Base-by-base conservation (phyloP, 805 yeast genomes). In the Saccharomycopsis sp. region DNA sequence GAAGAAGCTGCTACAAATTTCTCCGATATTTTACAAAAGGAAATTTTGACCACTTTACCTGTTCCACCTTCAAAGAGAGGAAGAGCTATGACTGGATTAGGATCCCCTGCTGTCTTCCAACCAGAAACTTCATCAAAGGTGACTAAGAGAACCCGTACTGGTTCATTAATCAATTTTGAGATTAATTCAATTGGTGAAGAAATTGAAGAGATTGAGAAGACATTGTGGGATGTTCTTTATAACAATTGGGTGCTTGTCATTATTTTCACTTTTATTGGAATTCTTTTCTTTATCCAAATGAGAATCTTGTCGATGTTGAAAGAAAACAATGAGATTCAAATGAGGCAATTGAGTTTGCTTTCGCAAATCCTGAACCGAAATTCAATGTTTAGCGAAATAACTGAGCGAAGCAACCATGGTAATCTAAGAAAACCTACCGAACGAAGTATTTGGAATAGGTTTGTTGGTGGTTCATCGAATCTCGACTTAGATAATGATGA, bases 1-100 rank as follows among this genome's bases (percentile, higher is more conserved):
- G 67, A 71, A 38, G 71, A 75, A 4, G 80, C 79, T 2, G 74
- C 84, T 9, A 70, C 68, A 40, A 73, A 69, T 8, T 61, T 84
- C 34, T 54, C 70, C 0, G 63, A 56, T 3, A 66, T 64, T 29
- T 57, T 79, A 16, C 52, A 59, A 35, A 48, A 41, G 9, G 61
- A 59, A 41, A 38, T 62, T 28, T 13, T 27, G 11, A 27, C 8
- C 17, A 24, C 11, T 21, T 24, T 44, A 21, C 40, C 39, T 19
- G 38, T 7, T 28, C 11, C 13, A n/a, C 31, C 14, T 4, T 17
- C 19, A n/a, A 23, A 13, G 20, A 27, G 36, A 29, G 16, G 20
- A 17, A 32, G 20, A 33, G 32, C 43, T 4, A 29, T 28, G 7
- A 26, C 36, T 4, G 40, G 35, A 23, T 40, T 47, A 14, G 47